Conservation (phyloP, 208 protist species). For the Novymonas esmeraldas region DNA sequence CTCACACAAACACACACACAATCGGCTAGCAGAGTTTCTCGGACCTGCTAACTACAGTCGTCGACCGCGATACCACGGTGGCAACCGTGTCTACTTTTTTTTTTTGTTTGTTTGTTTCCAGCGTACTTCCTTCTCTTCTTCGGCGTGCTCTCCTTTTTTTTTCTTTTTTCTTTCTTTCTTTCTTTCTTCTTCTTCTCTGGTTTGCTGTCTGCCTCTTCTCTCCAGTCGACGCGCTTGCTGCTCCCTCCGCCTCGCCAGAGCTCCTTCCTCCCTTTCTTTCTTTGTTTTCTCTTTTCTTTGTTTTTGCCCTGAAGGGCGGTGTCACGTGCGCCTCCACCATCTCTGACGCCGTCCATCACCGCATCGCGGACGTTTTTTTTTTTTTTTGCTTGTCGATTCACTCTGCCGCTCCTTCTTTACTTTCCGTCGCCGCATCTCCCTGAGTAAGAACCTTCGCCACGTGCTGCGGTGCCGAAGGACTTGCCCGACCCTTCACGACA, state of each 20-base stretch:
- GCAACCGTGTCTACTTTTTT: neutral
- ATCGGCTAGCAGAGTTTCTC: no score
- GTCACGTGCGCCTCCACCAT: no score
- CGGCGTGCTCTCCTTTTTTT: neutral
- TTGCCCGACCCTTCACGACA: no score
- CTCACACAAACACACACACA: no score
- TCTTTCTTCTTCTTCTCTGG: neutral
- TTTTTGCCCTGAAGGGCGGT: no score
- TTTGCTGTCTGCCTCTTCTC: no score
- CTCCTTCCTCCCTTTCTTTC: neutral
- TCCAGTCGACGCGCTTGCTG: neutral
- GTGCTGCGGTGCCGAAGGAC: no score
- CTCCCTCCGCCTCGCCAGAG: neutral
- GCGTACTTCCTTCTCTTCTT: neutral
- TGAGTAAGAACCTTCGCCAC: no score
- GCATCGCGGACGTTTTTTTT: neutral
- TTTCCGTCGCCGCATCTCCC: neutral
- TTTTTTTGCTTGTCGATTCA: no score
- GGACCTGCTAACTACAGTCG: no score
- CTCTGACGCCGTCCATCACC: neutral
- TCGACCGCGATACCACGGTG: no score
- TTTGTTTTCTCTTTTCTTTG: neutral
- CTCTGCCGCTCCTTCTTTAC: neutral
- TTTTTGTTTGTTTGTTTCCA: neutral
- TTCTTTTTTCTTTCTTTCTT: neutral